Conservation (phyloP, 169 alveolate genomes). For the Cyclospora cayetanensis region DNA sequence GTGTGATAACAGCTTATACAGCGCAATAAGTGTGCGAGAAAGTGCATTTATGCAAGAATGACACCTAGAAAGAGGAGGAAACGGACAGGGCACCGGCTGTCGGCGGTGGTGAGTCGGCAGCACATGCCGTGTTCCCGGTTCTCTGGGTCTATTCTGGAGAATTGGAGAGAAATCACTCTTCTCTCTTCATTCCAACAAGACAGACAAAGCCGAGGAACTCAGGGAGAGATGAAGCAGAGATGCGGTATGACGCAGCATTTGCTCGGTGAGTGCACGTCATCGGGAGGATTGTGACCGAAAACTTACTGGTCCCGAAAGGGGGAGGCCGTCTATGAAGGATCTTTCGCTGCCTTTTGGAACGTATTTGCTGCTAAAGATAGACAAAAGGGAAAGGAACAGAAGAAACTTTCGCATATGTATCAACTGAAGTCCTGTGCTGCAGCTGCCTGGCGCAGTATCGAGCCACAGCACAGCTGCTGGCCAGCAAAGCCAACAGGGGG, state of each 20-base stretch:
- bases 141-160: background rate
- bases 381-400: background rate
- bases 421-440: no score
- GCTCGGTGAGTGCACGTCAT: no score
- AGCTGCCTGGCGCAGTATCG: background rate
- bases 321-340: background rate
- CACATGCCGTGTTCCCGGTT: background rate
- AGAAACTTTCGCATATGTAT: no score
- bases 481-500: no score
- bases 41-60: no score
- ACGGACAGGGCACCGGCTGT: no score
- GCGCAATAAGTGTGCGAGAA: no score
- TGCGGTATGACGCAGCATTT: background rate
- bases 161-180: background rate
- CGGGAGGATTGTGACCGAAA: background rate
- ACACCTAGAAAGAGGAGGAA: no score
- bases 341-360: constrained; percentile 32
- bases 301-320: constrained; percentile 15
- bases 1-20: no score
- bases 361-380: background rate
- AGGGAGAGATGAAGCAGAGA: background rate
- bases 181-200: background rate
- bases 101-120: constrained; percentile 15
- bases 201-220: background rate
- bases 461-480: constrained; percentile 19